Base-by-base conservation (phyloP, 1,284 basidiomycete species). In the Leccinum subrobustum region DNA sequence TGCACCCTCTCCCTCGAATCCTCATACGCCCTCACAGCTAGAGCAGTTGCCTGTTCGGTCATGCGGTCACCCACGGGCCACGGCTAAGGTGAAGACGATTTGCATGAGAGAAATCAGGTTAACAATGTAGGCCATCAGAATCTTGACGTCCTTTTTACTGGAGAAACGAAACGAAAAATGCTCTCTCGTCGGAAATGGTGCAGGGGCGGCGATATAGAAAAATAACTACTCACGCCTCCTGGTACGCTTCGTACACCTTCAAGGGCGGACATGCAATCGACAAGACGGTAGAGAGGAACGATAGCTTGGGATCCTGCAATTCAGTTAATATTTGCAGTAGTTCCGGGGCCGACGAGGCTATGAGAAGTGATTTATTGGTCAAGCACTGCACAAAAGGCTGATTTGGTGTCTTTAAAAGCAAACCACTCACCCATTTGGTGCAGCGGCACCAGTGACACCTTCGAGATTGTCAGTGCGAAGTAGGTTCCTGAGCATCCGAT, bases 61-160 rank as follows among this genome's bases (percentile, higher is more conserved):
- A 66, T 14, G 8, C 27, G 7, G 27, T 8, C 2, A 0, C 29
- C 29, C 1, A 53, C 25, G 16, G 0, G 53, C 35, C 6, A 63
- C 25, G 25, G 25, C 25, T 27, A 27, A 27, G 25, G 25, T 4
- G 52, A 68, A 71, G 33, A 70, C 11, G 14, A 33, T 37, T 51
- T 73, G 64, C 68, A 73, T 65, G 52, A 71, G 50, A 25, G 61
- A 64, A 9, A 64, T 64, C 50, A 71, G 33, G 44, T 70, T 58
- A 4, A 72, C 61, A 35, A 73, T 70, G 54, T 67, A 72, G 27
- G 35, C 42, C 42, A 20, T 20, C 20, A 20, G 20, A 20, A 20
- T 20, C 20, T 20, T 20, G 20, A 20, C 20, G 20, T 20, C 60
- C 11, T 20, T 42, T 18, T 44, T 55, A 3, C 68, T 68, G 12